Percentiles rank a stretch among this genome's conserved stretches.
These are phyloP conservation scores for Laetiporus sulphureus DNA, from an alignment of 1,284 basidiomycete genomes.

Conservation along the genomic window DNA sequence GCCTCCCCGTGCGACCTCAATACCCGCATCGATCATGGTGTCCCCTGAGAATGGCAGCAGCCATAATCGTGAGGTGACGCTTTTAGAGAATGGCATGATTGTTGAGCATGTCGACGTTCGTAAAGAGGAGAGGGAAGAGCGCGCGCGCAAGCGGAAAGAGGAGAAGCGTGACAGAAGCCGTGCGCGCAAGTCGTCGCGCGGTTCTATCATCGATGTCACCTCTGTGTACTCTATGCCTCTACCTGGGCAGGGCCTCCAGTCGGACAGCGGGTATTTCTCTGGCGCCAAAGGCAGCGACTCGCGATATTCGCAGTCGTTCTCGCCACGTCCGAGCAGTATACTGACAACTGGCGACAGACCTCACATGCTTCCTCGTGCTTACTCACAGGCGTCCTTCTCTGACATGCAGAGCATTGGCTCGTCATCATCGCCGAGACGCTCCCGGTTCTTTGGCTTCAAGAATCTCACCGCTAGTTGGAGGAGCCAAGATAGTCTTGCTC, in stretches of 20 bases:
- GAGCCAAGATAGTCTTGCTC: constrained; percentile 72
- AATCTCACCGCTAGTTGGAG: constrained; percentile 71
- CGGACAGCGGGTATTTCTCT: constrained; percentile 52
- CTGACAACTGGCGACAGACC: constrained; percentile 56
- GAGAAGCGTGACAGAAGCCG: constrained; percentile 51
- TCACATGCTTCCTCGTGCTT: constrained; percentile 50
- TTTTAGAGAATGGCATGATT: constrained; percentile 81
- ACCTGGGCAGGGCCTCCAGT: constrained; percentile 45
- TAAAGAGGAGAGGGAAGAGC: constrained; percentile 68
- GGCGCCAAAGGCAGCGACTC: constrained; percentile 44
- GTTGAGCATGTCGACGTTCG: constrained; percentile 82
- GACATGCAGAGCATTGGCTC: constrained; percentile 69
- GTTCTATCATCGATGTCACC: constrained; percentile 55
- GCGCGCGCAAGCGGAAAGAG: constrained; percentile 58
- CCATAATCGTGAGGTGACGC: constrained; percentile 65
- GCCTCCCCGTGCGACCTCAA: constrained; percentile 41
- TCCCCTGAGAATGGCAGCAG: constrained; percentile 27
- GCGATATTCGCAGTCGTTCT: constrained; percentile 52
- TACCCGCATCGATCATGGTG: constrained; percentile 26
- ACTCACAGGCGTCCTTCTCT: constrained; percentile 73
- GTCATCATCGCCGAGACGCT: constrained; percentile 53
- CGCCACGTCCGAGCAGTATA: constrained; percentile 56
- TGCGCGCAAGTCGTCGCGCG: constrained; percentile 63
- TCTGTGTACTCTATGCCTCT: constrained; percentile 62
- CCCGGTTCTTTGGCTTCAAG: constrained; percentile 79